These are phyloP conservation scores for Geosiphon pyriformis DNA, from an alignment of 192 early-diverging fungal species.

Conservation along the genomic window DNA sequence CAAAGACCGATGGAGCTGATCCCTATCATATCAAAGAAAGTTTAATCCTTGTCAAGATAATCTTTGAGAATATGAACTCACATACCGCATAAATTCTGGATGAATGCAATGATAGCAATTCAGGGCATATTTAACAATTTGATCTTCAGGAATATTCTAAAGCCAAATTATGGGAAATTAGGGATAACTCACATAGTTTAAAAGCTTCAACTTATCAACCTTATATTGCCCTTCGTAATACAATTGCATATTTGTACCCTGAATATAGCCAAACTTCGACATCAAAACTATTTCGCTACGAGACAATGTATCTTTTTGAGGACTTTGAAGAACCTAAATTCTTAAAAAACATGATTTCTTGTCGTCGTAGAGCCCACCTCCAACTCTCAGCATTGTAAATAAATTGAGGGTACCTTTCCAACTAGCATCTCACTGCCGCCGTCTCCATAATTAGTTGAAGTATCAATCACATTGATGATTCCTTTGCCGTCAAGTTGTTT, in stretches of 20 bases:
- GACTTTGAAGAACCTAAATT: constrained; percentile 24
- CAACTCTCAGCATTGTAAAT: neutral
- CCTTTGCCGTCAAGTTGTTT: constrained; percentile 27
- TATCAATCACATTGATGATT: constrained; percentile 37
- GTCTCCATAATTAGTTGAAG: constrained; percentile 32
- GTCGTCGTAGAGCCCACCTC: no score
- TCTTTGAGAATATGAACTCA: no score
- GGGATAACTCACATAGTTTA: no score
- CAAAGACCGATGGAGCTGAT: constrained; percentile 33
- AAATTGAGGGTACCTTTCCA: constrained; percentile 26
- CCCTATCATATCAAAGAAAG: no score
- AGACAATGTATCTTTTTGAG: constrained; percentile 25
- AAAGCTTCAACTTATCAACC: no score
- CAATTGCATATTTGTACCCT: constrained; percentile 33
- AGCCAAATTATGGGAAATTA: no score
- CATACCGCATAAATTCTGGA: constrained; percentile 38
- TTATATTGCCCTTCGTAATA: constrained; percentile 28
- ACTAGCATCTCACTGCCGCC: constrained; percentile 33
- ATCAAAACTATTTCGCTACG: constrained; percentile 28
- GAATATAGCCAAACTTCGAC: constrained; percentile 37
- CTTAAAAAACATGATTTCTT: neutral
- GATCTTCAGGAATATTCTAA: constrained; percentile 29
- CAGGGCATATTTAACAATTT: constrained; percentile 29
- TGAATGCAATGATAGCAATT: constrained; percentile 39
- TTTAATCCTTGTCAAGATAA: no score